These are phyloP conservation scores for Suillus discolor DNA, from an alignment of 768 basidiomycete species.

Conservation along the genomic window DNA sequence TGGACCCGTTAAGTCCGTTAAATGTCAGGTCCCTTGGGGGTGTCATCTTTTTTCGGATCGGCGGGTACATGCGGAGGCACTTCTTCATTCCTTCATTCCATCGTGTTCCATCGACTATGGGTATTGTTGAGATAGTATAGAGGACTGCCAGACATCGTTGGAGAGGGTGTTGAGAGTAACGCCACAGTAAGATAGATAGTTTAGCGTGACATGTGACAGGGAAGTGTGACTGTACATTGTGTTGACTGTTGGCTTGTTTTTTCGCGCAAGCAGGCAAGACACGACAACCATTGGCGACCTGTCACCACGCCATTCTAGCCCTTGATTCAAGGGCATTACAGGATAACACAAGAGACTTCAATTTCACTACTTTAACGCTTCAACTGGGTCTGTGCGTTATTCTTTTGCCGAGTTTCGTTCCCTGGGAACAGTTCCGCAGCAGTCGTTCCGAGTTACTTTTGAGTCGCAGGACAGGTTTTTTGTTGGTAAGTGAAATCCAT, in stretches of 20 bases:
- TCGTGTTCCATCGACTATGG: constrained; percentile 4
- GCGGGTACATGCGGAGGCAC: constrained; percentile 16
- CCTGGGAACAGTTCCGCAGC: constrained; percentile 30
- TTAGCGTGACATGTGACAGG: constrained; percentile 33
- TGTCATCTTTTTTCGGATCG: constrained; percentile 23
- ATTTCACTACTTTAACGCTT: background rate
- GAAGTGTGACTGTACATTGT: constrained; percentile 21
- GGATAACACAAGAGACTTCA: background rate
- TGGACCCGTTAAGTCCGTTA: constrained; percentile 21
- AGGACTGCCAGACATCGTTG: constrained; percentile 6
- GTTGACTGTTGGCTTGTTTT: constrained; percentile 14
- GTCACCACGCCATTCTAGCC: background rate
- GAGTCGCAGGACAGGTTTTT: constrained; percentile 13
- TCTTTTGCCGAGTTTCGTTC: constrained; percentile 14
- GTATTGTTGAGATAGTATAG: background rate
- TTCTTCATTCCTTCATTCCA: constrained; percentile 14
- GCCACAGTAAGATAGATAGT: constrained; percentile 15
- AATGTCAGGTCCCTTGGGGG: constrained; percentile 21
- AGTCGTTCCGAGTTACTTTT: constrained; percentile 18
- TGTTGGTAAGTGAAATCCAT: constrained; percentile 13
- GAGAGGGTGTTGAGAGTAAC: constrained; percentile 12
- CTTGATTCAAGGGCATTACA: background rate
- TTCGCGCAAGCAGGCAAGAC: constrained; percentile 11
- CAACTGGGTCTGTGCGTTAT: constrained; percentile 3
- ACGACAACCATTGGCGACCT: constrained; percentile 7